phyloP scores from a whole-genome alignment of 257 asterid species.

The Oldenlandia corymbosa region DNA sequence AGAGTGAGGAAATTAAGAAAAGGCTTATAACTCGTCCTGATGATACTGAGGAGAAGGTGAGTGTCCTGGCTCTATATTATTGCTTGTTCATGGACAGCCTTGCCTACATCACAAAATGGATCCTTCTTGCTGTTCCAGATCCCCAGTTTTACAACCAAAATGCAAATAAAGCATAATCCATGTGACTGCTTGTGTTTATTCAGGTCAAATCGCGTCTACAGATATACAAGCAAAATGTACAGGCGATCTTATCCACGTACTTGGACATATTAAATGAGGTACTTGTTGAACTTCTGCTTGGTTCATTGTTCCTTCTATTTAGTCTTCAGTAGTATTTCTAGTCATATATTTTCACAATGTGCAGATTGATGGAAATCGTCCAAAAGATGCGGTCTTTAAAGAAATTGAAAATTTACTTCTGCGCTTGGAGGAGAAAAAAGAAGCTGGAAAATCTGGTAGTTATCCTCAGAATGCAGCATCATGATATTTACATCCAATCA shows the following conservation, averaged over 20 bases:
- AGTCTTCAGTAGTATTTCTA: background rate
- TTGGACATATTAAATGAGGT: constrained; percentile 54
- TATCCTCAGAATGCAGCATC: constrained; percentile 3
- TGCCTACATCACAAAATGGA: background rate
- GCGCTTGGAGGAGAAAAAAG: constrained; percentile 44
- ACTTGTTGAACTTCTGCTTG: constrained; percentile 12
- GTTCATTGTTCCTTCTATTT: constrained; percentile 12
- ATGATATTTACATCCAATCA: background rate
- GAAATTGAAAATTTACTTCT: constrained; percentile 61
- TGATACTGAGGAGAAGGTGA: constrained; percentile 88
- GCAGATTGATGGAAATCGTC: constrained; percentile 81
- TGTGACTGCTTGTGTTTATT: constrained; percentile 8
- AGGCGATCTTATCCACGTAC: constrained; percentile 63
- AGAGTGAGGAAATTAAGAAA: constrained; percentile 62
- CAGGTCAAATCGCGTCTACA: constrained; percentile 82
- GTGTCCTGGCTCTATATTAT: background rate
- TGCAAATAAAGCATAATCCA: background rate
- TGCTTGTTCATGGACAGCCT: background rate
- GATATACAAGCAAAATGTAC: constrained; percentile 73
- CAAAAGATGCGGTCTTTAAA: constrained; percentile 58
- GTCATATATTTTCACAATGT: constrained; percentile 1
- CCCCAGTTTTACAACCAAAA: background rate
- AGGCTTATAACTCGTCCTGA: constrained; percentile 83
- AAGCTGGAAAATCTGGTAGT: constrained; percentile 37
- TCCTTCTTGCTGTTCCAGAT: background rate